A percentile compares a stretch with the other conserved stretches of the same genome.
Evolutionary conservation across 2,329 filamentous ascomycete species (phyloP).

Genomic region (Bipolaris zeicola): DNA sequence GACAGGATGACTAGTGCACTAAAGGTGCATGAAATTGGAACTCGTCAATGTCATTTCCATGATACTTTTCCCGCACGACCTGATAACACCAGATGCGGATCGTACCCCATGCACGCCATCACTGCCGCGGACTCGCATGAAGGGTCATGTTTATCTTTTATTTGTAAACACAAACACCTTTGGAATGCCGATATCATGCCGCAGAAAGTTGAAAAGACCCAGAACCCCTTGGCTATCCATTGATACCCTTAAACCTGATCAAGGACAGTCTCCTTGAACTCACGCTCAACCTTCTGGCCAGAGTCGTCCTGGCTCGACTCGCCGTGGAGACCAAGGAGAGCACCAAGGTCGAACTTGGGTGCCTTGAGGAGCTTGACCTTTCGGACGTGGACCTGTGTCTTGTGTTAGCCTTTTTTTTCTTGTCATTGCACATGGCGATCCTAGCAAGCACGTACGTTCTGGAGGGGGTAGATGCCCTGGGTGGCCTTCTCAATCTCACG

Average conservation of each 20-base stretch:
- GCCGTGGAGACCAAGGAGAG: constrained; percentile 94
- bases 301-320: constrained; percentile 95
- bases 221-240: constrained; percentile 47
- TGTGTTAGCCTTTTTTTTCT: constrained; percentile 25
- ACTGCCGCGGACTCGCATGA: constrained; percentile 40
- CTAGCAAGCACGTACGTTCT: constrained; percentile 72
- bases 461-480: constrained; percentile 98
- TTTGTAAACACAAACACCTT: constrained; percentile 52
- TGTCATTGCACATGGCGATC: neutral
- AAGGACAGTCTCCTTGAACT: constrained; percentile 98
- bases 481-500: constrained; percentile 99
- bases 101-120: constrained; percentile 45
- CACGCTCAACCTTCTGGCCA: constrained; percentile 93
- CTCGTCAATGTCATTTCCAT: constrained; percentile 46
- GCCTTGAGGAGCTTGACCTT: constrained; percentile 99
- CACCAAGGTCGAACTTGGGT: constrained; percentile 98
- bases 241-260: constrained; percentile 77
- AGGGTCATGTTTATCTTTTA: constrained; percentile 49
- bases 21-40: constrained; percentile 18
- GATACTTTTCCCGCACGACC: constrained; percentile 44
- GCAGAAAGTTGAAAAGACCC: constrained; percentile 49
- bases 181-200: constrained; percentile 50
- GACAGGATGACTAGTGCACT: neutral
- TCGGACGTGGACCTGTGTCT: constrained; percentile 89
- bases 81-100: constrained; percentile 44